phyloP scores from a whole-genome alignment of 108 stramenopile species.

The Skeletonema tropicum region DNA sequence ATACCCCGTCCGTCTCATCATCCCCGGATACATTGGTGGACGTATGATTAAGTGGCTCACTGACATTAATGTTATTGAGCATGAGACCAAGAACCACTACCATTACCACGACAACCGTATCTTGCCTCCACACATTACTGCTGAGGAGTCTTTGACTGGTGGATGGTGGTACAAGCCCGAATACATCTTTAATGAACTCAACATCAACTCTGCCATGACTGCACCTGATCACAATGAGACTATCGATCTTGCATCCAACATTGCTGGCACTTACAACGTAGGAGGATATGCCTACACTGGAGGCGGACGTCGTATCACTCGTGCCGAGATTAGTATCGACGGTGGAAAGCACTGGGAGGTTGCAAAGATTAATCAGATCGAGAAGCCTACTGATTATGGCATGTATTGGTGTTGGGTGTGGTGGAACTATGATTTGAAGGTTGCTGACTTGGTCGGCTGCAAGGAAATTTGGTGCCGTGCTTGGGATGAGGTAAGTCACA shows the following conservation, averaged over 20 bases:
- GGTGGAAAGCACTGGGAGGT: slow-evolving; percentile 89
- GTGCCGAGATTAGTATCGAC: slow-evolving; percentile 92
- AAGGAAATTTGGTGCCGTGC: slow-evolving; percentile 95
- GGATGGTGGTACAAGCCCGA: slow-evolving; percentile 98
- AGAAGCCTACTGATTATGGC: slow-evolving; percentile 83
- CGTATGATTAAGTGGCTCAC: slow-evolving; percentile 99
- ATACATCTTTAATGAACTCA: slow-evolving; percentile 97
- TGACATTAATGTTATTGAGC: slow-evolving; percentile 86
- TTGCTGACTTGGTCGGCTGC: slow-evolving; percentile 82
- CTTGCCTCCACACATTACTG: slow-evolving; percentile 92
- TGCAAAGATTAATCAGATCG: slow-evolving; percentile 72
- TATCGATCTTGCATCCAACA: slow-evolving; percentile 66
- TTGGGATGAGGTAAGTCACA: slow-evolving; percentile 75
- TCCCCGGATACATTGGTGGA: slow-evolving; percentile 98
- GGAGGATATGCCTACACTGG: slow-evolving; percentile 97
- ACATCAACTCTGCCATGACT: slow-evolving; percentile 96
- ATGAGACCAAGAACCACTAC: slow-evolving; percentile 95
- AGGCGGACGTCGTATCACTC: slow-evolving; percentile 88
- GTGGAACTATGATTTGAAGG: slow-evolving; percentile 79
- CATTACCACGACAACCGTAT: slow-evolving; percentile 99
- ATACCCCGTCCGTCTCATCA: slow-evolving; percentile 95
- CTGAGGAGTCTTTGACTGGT: slow-evolving; percentile 89
- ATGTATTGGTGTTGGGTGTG: slow-evolving; percentile 96
- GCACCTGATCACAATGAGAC: slow-evolving; percentile 93
- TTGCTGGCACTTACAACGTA: slow-evolving; percentile 79